phyloP scores from a whole-genome alignment of 2,329 filamentous ascomycete genomes.

The Penicillium sp. region DNA sequence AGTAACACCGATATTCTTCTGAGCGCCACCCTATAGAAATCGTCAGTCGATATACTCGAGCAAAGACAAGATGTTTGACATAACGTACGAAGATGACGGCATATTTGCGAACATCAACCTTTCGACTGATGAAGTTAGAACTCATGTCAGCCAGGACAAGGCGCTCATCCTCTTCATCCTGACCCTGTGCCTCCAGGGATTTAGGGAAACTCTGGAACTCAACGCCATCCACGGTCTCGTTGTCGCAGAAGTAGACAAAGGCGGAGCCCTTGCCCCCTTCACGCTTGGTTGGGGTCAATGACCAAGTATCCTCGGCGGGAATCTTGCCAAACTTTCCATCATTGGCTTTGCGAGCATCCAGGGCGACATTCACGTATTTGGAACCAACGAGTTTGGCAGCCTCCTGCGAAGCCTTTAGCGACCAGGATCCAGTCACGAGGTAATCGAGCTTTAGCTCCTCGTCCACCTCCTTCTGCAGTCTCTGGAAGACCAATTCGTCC shows the following conservation, averaged over 20 bases:
- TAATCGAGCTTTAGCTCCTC: slow-evolving; percentile 79
- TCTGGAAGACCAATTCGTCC: slow-evolving; percentile 53
- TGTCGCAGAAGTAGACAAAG: slow-evolving; percentile 85
- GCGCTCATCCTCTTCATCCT: slow-evolving; percentile 57
- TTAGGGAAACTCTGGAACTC: slow-evolving; percentile 75
- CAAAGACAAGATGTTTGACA: neutral
- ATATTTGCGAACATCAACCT: slow-evolving; percentile 72
- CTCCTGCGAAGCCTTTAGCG: slow-evolving; percentile 81
- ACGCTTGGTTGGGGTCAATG: slow-evolving; percentile 57
- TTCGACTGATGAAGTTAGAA: slow-evolving; percentile 83
- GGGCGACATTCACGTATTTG: slow-evolving; percentile 69
- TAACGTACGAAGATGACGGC: slow-evolving; percentile 70
- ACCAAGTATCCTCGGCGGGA: slow-evolving; percentile 71
- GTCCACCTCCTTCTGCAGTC: slow-evolving; percentile 60
- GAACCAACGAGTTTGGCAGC: slow-evolving; percentile 69
- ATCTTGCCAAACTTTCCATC: slow-evolving; percentile 82
- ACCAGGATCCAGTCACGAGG: slow-evolving; percentile 85
- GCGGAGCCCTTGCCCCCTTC: slow-evolving; percentile 51
- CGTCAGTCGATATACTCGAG: slow-evolving; percentile 8
- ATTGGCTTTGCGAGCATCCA: slow-evolving; percentile 60
- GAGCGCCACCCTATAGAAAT: slow-evolving; percentile 58
- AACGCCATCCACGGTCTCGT: slow-evolving; percentile 74
- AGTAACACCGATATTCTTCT: slow-evolving; percentile 86
- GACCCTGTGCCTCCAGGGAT: slow-evolving; percentile 51
- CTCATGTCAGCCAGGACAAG: slow-evolving; percentile 90